phyloP scores from a whole-genome alignment of 352 stramenopile genomes.

The Phytophthora hybrid region DNA sequence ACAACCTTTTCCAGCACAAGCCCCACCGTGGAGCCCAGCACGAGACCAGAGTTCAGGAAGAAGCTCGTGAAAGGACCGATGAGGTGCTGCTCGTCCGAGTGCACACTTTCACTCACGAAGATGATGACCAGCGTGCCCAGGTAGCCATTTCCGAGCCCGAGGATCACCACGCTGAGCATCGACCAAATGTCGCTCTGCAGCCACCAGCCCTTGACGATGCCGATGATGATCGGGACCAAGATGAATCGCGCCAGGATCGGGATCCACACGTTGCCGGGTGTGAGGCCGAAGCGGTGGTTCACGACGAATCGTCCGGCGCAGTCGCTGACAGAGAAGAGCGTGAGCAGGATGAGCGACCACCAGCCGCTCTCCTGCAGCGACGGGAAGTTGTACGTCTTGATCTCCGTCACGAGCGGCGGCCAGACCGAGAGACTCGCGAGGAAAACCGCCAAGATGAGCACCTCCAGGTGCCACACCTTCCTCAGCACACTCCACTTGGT shows the following conservation, averaged over 20 bases:
- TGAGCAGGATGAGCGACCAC: conserved; percentile 87
- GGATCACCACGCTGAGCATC: conserved; percentile 66
- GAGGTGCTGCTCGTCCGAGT: conserved; percentile 72
- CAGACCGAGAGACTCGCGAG: conserved; percentile 77
- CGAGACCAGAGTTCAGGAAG: conserved; percentile 86
- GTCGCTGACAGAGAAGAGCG: conserved; percentile 78
- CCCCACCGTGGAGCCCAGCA: conserved; percentile 74
- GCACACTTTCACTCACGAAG: conserved; percentile 84
- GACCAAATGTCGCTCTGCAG: conserved; percentile 81
- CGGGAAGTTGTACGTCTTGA: conserved; percentile 84
- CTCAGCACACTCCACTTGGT: conserved; percentile 75
- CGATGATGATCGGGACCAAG: conserved; percentile 75
- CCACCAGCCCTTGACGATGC: conserved; percentile 73
- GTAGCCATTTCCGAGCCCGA: conserved; percentile 87
- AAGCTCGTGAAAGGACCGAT: conserved; percentile 87
- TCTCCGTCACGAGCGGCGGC: conserved; percentile 85
- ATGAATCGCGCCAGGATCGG: conserved; percentile 62
- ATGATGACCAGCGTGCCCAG: conserved; percentile 83
- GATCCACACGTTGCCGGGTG: conserved; percentile 71
- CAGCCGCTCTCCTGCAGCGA: conserved; percentile 72
- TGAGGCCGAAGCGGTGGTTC: conserved; percentile 69
- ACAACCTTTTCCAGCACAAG: conserved; percentile 73
- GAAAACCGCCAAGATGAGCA: conserved; percentile 79
- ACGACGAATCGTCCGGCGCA: conserved; percentile 79
- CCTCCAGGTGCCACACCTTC: conserved; percentile 72